phyloP scores from a whole-genome alignment of 371 early-diverging fungal genomes.

The Syncephalastrum racemosum region DNA sequence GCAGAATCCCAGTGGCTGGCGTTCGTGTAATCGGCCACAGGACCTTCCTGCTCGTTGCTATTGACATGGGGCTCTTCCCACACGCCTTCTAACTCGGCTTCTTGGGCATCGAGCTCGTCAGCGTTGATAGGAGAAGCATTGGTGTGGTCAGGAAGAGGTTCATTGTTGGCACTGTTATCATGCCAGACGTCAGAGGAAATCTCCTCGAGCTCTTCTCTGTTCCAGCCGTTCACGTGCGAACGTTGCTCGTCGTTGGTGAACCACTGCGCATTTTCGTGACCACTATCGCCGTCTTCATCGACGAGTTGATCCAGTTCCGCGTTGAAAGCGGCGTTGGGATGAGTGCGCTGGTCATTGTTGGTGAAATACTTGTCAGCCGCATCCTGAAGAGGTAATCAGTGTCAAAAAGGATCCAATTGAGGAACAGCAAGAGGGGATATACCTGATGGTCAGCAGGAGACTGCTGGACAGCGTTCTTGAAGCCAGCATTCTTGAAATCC shows the following conservation, averaged over 20 bases:
- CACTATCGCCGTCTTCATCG: conserved; percentile 11
- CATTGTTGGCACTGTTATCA: conserved; percentile 1
- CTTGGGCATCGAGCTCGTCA: background rate
- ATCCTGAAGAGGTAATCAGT: background rate
- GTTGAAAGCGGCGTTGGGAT: conserved; percentile 4
- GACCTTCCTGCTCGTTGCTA: background rate
- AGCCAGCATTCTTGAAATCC: too few relatives aligned
- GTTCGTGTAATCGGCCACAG: conserved; percentile 12
- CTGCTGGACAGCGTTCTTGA: too few relatives aligned
- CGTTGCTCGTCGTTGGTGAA: conserved; percentile 21
- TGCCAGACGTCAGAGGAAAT: background rate
- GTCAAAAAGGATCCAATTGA: too few relatives aligned
- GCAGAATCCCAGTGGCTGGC: conserved; percentile 16
- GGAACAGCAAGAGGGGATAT: too few relatives aligned
- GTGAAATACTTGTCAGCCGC: conserved; percentile 7
- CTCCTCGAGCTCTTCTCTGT: background rate
- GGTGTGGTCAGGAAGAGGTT: conserved; percentile 10
- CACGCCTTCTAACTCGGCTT: too few relatives aligned
- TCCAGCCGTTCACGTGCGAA: conserved; percentile 10
- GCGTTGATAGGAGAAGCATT: conserved; percentile 7
- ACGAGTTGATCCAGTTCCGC: conserved; percentile 18
- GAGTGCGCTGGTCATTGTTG: conserved; percentile 10
- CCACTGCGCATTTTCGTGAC: background rate
- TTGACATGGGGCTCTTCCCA: background rate
- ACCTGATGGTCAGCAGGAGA: too few relatives aligned